These are phyloP conservation scores for Suillus cothurnatus DNA, from an alignment of 768 basidiomycete genomes.

Conservation along the genomic window DNA sequence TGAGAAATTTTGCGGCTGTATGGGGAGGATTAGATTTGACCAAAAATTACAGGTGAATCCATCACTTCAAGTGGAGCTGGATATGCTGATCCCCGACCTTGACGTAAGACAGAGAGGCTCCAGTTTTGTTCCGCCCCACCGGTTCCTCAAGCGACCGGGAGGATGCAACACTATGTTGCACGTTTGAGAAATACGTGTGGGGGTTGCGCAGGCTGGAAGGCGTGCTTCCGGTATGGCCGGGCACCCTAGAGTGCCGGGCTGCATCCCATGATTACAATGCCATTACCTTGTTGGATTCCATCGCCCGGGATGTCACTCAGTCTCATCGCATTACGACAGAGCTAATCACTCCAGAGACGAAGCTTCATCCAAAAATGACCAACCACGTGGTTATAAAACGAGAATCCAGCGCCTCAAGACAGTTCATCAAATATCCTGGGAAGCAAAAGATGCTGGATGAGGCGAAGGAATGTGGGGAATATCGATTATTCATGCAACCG, in stretches of 20 bases:
- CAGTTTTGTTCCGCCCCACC: background rate
- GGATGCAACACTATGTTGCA: background rate
- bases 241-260: background rate
- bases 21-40: background rate
- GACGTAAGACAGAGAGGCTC: background rate
- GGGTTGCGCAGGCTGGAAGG: background rate
- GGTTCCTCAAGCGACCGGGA: background rate
- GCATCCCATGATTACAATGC: background rate
- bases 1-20: background rate
- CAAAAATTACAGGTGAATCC: background rate
- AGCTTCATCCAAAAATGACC: background rate
- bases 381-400: background rate
- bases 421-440: background rate
- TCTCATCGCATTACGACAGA: background rate
- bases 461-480: background rate
- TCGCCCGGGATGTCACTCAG: background rate
- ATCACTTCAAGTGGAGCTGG: background rate
- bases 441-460: background rate
- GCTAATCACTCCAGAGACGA: background rate
- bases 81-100: background rate
- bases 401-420: background rate
- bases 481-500: background rate
- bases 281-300: background rate
- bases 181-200: background rate
- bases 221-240: background rate